Base-by-base conservation (phyloP, 2,329 filamentous ascomycete species). In the Aureobasidium sp. region DNA sequence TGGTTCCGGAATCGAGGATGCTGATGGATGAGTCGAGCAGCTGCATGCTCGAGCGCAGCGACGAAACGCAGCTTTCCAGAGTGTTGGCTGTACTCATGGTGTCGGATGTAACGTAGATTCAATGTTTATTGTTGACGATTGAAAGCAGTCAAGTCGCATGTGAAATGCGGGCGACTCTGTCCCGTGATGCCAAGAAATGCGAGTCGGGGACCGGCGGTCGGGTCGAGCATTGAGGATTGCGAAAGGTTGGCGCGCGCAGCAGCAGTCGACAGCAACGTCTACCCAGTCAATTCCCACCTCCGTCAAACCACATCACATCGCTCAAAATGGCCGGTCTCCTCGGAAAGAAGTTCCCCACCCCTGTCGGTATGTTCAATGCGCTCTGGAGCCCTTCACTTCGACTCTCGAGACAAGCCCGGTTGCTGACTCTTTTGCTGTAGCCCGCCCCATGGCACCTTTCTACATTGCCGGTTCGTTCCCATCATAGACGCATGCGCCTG, bases 11-110 rank as follows among this genome's bases (percentile, higher is more conserved):
- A 66, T 86, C 84, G 57, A 87, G 79, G 55, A 84, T 86, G 63
- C 77, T 78, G 71, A 87, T 86, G 58, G 82, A 85, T 20, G 83
- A 85, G 62, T 85, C 82, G 41, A 87, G 80, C 15, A 86, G 74
- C 62, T 83, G 80, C 68, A 87, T 82, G 59, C 83, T 86, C 31
- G 81, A 83, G 61, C 80, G 80, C 17, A 87, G 74, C 2, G 84
- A 87, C 2, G 78, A 75, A 9, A 87, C 85, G 44, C 84, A 87
- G 41, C 82, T 80, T 61, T 81, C 77, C 3, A 87, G 76, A n/a
- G 84, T 72, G 47, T 69, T 73, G 47, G 60, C 45, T 15, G 63
- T 48, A 42, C 52, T 62, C 64, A 65, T 65, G 8, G 15, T 29
- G 48, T 42, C 29, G 34, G 11, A 36, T 27, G 39, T 22, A 25